Evolutionary conservation across 2,329 filamentous ascomycete genomes (phyloP).

Genomic region (Cladosporium sp.): DNA sequence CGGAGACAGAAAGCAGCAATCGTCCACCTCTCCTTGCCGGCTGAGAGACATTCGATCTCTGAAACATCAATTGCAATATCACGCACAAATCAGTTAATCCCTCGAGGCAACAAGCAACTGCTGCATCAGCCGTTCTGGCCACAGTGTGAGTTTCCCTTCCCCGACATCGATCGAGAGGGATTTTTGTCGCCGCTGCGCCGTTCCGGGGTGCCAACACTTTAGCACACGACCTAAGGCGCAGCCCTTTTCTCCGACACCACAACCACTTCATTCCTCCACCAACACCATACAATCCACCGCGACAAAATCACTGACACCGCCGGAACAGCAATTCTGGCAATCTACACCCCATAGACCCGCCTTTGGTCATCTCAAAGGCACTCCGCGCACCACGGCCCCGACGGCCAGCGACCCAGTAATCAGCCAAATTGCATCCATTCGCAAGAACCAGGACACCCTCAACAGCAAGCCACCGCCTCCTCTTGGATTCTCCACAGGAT

Average conservation of each 20-base stretch:
- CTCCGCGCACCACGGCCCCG: slow-evolving; percentile 39
- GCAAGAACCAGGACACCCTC: slow-evolving; percentile 37
- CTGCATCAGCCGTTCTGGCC: neutral
- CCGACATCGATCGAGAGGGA: slow-evolving; percentile 1
- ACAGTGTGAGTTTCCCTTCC: neutral
- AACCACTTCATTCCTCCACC: neutral
- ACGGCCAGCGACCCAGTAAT: slow-evolving; percentile 39
- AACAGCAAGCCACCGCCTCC: slow-evolving; percentile 43
- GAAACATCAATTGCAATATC: neutral
- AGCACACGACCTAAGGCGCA: neutral
- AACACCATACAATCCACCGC: neutral
- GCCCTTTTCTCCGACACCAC: neutral
- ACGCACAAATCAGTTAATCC: neutral
- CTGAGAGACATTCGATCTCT: neutral
- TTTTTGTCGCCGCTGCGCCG: slow-evolving; percentile 1
- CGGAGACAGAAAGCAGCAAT: neutral
- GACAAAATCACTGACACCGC: neutral
- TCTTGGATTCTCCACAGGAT: slow-evolving; percentile 31
- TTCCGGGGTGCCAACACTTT: slow-evolving; percentile 1
- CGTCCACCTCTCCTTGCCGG: neutral
- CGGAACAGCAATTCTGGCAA: slow-evolving; percentile 13
- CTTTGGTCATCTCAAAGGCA: slow-evolving; percentile 40
- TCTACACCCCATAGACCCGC: slow-evolving; percentile 19
- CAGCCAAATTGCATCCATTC: slow-evolving; percentile 44
- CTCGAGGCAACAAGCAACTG: too few relatives aligned